These are phyloP conservation scores for Jamesozyma jinghongensis DNA, from an alignment of 805 yeast species.

Conservation along the genomic window DNA sequence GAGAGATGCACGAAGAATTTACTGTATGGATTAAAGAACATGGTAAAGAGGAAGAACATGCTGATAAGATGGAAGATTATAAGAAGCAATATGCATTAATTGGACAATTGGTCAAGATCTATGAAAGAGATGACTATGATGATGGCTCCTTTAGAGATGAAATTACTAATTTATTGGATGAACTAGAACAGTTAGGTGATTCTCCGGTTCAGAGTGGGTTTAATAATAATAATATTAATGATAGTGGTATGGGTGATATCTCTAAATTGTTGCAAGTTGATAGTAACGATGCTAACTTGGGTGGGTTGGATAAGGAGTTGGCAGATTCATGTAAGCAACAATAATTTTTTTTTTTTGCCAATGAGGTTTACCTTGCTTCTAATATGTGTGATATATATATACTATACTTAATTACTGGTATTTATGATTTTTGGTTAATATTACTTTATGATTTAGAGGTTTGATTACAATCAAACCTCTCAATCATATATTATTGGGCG, in stretches of 20 bases:
- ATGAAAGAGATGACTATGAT: constrained; percentile 52
- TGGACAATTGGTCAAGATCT: constrained; percentile 49
- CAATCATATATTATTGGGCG: too few species aligned
- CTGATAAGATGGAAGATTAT: constrained; percentile 45
- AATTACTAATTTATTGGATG: constrained; percentile 22
- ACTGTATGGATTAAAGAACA: constrained; percentile 60
- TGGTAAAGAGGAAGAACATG: constrained; percentile 33
- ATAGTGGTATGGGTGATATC: constrained; percentile 12
- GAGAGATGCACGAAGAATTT: constrained; percentile 65
- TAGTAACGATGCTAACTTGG: constrained; percentile 17
- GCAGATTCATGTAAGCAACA: constrained; percentile 27
- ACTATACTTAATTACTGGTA: too few species aligned
- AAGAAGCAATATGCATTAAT: constrained; percentile 55
- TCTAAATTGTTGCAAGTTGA: constrained; percentile 21
- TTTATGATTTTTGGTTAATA: too few species aligned
- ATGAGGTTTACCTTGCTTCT: too few species aligned
- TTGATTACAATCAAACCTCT: too few species aligned
- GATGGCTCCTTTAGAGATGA: constrained; percentile 17
- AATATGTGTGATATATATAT: too few species aligned
- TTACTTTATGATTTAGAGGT: too few species aligned
- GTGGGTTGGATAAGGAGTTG: constrained; percentile 22
- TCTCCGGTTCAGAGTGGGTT: constrained; percentile 25
- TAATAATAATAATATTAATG: constrained; percentile 6
- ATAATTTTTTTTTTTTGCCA: constrained; percentile 2
- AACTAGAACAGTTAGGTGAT: constrained; percentile 27